Base-by-base conservation (phyloP, 192 early-diverging fungal genomes). In the Rhizophagus sp. region DNA sequence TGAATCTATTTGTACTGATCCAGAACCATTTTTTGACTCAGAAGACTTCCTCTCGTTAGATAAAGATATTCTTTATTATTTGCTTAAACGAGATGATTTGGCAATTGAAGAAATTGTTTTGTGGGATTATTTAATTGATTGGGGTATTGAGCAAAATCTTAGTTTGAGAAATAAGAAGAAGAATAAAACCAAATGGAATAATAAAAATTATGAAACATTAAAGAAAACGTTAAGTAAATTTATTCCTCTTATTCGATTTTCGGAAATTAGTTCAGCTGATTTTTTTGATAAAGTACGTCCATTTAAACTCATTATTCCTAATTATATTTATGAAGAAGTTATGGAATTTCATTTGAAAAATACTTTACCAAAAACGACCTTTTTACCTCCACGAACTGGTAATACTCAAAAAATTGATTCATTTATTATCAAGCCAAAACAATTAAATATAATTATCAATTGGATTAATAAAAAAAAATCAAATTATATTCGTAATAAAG, bases 41-140 rank as follows among this genome's bases (percentile, higher is more conserved):
- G 22, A 41, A 22, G 25, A 76, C 15, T 76, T 76, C 11, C 10
- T 15, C 11, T 50, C 49, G 1, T 15, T 50, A 15, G 49, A 50
- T 15, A 50, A 50, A 50, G 49, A 15, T 15, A 50, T 50, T 50
- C 49, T 50, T 50, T 15, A 50, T 50, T 12, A 15, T 11, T 50
- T 50, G 12, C 11, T 50, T 50, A 50, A 50, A 50, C 49, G 49
- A 13, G 49, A 50, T 15, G 49, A 50, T 36, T 41, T 76, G 17
- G 19, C 22, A n/a, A 39, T 76, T 17, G 61, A 76, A 41, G 75
- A 76, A 30, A 44, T 44, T 24, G 36, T 63, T 39, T 22, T 64
- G 1, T 76, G 75, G 75, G 62, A 76, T 13, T 8, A 64, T 41
- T 22, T 76, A 41, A 76, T 76, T 63, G 44, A 76, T 64, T 76